Base-by-base conservation (phyloP, 1,139 yeast species). In the Geotrichum reessii region DNA sequence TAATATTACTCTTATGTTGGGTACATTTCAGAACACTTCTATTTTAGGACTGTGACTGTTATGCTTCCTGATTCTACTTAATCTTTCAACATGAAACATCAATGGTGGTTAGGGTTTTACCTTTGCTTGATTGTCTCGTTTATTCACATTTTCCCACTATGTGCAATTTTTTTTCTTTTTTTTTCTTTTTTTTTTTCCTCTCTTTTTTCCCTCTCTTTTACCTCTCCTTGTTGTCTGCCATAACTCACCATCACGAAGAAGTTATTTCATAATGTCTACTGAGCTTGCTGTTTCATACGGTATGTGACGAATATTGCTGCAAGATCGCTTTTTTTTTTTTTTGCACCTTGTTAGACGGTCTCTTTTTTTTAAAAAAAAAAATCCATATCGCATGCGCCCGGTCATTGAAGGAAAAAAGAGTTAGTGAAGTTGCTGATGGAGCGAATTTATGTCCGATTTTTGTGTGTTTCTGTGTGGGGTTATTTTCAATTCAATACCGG, bases 211-310 rank as follows among this genome's bases (percentile, higher is more conserved):
- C 17, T 14, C 17, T 14, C 17, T 37, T 37, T 37, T 37, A 14
- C 42, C 42, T 37, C n/a, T n/a, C 42, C 42, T 14, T 37, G 42
- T 37, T 37, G 42, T 37, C 42, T 37, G 42, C n/a, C 42, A 37
- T 37, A 37, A 37, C 42, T 37, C 42, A 37, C 42, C 42, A 37
- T 37, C 42, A 37, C 42, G 42, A 37, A 37, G 42, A 49, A 52
- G 22, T 52, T 31, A 17, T 37, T 52, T 53, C 56, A 53, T 33
- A 57, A 57, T 53, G 56, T 52, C 56, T 33, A 14, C 57, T 53
- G 59, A 57, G 52, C 59, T 57, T 50, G 59, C 59, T 57, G 59
- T 57, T 57, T 57, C 59, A 42, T 57, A 57, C 59, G 59, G 58
- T 56, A 56, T 12, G 58, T 27, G 33, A 37, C 42, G 42, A 37